Percentiles rank a stretch among this genome's conserved stretches.
Evolutionary conservation across 2,329 filamentous ascomycete species (phyloP).

Genomic region (Aureobasidium musti): DNA sequence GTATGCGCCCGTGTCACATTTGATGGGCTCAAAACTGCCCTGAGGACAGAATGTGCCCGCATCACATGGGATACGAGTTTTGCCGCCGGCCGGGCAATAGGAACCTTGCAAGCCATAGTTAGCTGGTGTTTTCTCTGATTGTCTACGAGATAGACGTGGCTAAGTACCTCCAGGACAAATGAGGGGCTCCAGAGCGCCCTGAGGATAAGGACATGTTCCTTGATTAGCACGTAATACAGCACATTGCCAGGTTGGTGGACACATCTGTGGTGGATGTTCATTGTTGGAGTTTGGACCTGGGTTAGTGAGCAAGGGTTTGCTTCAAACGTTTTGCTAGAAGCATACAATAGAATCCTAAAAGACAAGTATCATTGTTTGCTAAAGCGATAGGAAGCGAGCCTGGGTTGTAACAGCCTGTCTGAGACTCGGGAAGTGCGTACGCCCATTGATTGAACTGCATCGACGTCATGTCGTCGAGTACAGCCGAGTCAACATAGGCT

Average conservation of each 20-base stretch:
- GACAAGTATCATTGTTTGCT: constrained; percentile 38
- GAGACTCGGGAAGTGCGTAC: constrained; percentile 33
- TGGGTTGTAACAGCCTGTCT: constrained; percentile 35
- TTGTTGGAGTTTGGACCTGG: constrained; percentile 25
- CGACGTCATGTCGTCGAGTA: constrained; percentile 34
- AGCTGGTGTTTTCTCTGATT: background rate
- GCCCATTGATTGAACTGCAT: constrained; percentile 34
- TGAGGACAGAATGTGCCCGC: constrained; percentile 55
- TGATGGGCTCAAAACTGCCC: constrained; percentile 52
- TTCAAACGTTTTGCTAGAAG: background rate
- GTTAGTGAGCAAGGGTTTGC: background rate
- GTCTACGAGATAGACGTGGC: background rate
- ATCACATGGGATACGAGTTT: constrained; percentile 49
- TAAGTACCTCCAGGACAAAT: constrained; percentile 46
- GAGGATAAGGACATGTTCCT: constrained; percentile 38
- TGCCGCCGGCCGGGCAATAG: constrained; percentile 53
- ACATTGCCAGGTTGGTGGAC: constrained; percentile 37
- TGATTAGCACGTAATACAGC: constrained; percentile 33
- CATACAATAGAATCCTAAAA: constrained; percentile 37
- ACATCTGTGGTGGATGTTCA: constrained; percentile 39
- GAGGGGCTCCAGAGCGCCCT: constrained; percentile 52
- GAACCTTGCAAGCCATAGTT: background rate
- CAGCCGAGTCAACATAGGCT: background rate
- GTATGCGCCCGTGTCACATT: constrained; percentile 50
- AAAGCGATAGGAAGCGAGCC: constrained; percentile 38